phyloP scores from a whole-genome alignment of 73 alveolate genomes.

The Urostyla sp. region DNA sequence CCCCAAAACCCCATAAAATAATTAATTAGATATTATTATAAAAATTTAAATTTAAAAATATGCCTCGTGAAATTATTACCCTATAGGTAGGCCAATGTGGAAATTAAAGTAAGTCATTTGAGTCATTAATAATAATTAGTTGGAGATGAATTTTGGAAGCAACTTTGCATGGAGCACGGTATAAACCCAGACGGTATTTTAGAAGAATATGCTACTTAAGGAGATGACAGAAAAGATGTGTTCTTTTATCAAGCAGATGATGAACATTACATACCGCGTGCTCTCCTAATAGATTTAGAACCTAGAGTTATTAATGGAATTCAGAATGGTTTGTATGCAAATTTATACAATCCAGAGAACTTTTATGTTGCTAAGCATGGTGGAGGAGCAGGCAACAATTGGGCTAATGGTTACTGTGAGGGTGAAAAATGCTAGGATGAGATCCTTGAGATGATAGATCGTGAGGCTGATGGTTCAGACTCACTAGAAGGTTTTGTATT shows the following conservation, averaged over 20 bases:
- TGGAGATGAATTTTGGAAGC: conserved; percentile 99
- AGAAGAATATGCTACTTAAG: conserved; percentile 93
- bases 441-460: conserved; percentile 97
- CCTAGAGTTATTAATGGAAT: conserved; percentile 93
- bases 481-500: conserved; percentile 93
- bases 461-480: conserved; percentile 99
- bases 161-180: conserved; percentile 98
- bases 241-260: conserved; percentile 99
- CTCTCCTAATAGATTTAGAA: conserved; percentile 97
- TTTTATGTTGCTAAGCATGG: conserved; percentile 95
- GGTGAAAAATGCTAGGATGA: conserved; percentile 97
- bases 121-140: conserved; percentile 59
- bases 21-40: background rate
- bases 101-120: conserved; percentile 87
- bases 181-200: conserved; percentile 95
- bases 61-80: conserved; percentile 99
- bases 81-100: conserved; percentile 99
- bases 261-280: conserved; percentile 99
- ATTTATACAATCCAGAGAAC: conserved; percentile 98
- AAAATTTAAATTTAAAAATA: conserved; percentile 66
- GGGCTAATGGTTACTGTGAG: conserved; percentile 98
- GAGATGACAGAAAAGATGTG: conserved; percentile 98
- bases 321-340: conserved; percentile 83
- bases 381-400: conserved; percentile 99
- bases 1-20: conserved; percentile 62